Evolutionary conservation across 2,329 filamentous ascomycete species (phyloP).

Genomic region (Scortechinia acanthostroma): DNA sequence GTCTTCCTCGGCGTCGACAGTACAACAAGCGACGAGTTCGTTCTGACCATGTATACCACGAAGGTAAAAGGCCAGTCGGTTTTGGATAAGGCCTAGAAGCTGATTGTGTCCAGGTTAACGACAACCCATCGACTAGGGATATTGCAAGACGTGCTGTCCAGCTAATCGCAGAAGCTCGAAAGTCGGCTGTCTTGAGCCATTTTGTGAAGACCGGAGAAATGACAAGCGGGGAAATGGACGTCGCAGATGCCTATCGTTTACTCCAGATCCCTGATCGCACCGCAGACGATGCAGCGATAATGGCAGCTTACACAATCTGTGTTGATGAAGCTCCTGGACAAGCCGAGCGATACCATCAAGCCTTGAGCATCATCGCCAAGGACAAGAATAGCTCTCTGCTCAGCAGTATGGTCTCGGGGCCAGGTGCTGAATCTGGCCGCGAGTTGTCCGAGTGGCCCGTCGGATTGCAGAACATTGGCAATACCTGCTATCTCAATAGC

Average conservation of each 20-base stretch:
- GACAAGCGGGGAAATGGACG: not conserved
- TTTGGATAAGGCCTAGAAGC: no score
- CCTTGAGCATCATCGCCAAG: not conserved
- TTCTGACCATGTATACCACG: not conserved
- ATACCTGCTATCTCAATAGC: slow-evolving; percentile 97
- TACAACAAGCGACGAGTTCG: not conserved
- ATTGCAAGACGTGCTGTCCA: not conserved
- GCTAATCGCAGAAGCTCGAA: not conserved
- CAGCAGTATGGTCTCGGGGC: not conserved
- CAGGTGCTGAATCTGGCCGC: not conserved
- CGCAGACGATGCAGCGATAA: not conserved
- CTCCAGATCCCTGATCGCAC: not conserved
- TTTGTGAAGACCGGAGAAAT: not conserved
- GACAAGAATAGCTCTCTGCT: not conserved
- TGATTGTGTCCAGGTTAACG: no score
- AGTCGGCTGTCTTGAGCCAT: not conserved
- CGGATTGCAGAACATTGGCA: slow-evolving; percentile 86
- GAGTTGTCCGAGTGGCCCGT: slow-evolving; percentile 62
- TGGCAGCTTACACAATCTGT: not conserved
- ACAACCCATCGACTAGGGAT: not conserved
- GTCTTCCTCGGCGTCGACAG: not conserved
- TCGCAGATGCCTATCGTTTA: not conserved
- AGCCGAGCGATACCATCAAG: not conserved
- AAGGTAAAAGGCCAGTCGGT: not conserved
- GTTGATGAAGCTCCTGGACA: not conserved